Conservation (phyloP, 441 rosid species). For the Arabidopsis hybrid region DNA sequence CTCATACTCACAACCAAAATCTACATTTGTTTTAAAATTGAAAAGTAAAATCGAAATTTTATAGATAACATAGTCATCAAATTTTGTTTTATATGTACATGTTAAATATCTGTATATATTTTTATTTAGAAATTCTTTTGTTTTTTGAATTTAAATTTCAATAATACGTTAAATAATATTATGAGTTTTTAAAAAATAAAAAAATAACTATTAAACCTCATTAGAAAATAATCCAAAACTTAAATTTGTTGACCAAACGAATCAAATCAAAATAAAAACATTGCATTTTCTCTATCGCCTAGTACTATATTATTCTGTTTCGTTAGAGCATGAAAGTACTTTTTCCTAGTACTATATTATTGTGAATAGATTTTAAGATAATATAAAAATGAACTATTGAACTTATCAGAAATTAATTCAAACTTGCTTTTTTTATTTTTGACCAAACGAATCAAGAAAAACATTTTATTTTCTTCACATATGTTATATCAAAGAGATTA, state of each 20-base stretch:
- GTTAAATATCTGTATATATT: neutral
- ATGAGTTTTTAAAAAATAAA: neutral
- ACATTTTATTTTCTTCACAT: neutral
- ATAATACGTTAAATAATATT: neutral
- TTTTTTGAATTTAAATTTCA: neutral
- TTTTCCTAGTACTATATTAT: neutral
- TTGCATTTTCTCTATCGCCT: neutral
- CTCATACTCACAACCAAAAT: neutral
- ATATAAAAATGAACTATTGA: neutral
- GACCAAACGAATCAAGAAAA: neutral
- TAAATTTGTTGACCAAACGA: neutral
- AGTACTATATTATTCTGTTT: neutral
- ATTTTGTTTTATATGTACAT: neutral
- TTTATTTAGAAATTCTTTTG: neutral
- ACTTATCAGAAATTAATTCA: neutral
- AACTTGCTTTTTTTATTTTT: neutral
- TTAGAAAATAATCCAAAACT: neutral
- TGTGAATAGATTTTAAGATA: neutral
- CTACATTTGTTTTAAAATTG: slow-evolving; percentile 1
- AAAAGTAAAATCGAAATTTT: too few relatives aligned
- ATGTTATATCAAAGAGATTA: too few relatives aligned
- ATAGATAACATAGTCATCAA: neutral
- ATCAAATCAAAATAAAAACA: neutral
- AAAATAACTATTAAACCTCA: neutral
- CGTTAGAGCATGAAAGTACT: too few relatives aligned